Base-by-base conservation (phyloP, 202 grass and related monocot species). In the Bolboschoenoplectus hybrid region DNA sequence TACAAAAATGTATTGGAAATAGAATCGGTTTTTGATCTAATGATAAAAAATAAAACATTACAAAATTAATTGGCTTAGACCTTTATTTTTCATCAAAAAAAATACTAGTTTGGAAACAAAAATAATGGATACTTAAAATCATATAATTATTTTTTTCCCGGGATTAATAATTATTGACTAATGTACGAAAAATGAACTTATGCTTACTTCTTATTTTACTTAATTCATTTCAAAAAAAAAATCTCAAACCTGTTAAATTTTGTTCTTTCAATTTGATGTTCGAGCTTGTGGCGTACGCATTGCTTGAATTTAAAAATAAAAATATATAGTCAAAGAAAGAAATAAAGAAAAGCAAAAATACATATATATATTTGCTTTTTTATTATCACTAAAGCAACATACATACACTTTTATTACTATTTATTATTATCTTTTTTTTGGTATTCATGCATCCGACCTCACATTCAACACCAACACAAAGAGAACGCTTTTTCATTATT, bases 391-490 rank as follows among this genome's bases (percentile, higher is more conserved):
- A 58, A 14, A 13, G 55, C 10, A 58, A 11, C 63, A 34, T 11
- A 66, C 63, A 38, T 5, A 26, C 32, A 36, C 55, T 36, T 65
- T 32, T 2, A 11, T 67, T 14, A 2, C 6, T 67, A 5, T 39
- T 35, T 13, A 26, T 26, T 26, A 56, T 56, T 56, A 0, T 56
- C 20, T 64, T 32, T 26, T 26, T 34, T 66, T 36, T 12, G 63
- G 32, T 16, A 51, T 51, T 12, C 32, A 57, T 57, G 74, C 51
- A 78, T 55, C 51, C 14, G 52, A 39, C 51, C 74, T 78, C 74
- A 57, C 34, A 40, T 49, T 76, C 74, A 78, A 78, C 51, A 49
- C 39, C 13, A 78, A 2, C 43, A 72, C 68, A 47, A 26, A 17
- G 17, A 72, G 43, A 72, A 4, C 0, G 43, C 17, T 17, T 47